phyloP scores from a whole-genome alignment of 2,329 filamentous ascomycete genomes.

The Colletotrichum aenigma region DNA sequence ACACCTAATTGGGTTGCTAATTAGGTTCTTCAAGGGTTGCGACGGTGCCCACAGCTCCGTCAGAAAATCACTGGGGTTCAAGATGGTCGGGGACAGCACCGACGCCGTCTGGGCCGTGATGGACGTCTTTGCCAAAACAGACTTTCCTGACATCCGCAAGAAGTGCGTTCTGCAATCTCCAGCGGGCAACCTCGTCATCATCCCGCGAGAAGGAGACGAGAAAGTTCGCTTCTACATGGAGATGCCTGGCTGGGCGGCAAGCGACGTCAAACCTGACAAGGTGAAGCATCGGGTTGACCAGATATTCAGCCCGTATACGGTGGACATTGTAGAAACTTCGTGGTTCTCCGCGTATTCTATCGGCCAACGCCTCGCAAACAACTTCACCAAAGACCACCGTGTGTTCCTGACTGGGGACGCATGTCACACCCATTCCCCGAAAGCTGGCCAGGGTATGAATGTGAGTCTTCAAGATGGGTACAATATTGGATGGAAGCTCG shows the following conservation, averaged over 20 bases:
- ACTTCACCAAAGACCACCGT: slow-evolving; percentile 68
- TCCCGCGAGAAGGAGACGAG: slow-evolving; percentile 65
- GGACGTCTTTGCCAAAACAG: slow-evolving; percentile 58
- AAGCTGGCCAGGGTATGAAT: slow-evolving; percentile 82
- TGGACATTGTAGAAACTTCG: slow-evolving; percentile 65
- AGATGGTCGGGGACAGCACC: slow-evolving; percentile 63
- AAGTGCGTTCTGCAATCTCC: slow-evolving; percentile 58
- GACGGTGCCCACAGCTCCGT: slow-evolving; percentile 58
- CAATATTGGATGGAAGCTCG: slow-evolving; percentile 96
- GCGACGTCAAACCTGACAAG: slow-evolving; percentile 54
- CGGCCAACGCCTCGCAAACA: slow-evolving; percentile 73
- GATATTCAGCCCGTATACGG: slow-evolving; percentile 60
- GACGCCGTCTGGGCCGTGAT: slow-evolving; percentile 64
- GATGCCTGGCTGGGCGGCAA: slow-evolving; percentile 52
- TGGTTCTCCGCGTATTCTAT: slow-evolving; percentile 82
- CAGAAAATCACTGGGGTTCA: slow-evolving; percentile 53
- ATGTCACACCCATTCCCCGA: slow-evolving; percentile 77
- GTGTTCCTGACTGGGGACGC: slow-evolving; percentile 79
- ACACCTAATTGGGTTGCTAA: accelerated
- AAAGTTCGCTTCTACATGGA: slow-evolving; percentile 73
- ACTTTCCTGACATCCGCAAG: slow-evolving; percentile 67
- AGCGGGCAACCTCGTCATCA: slow-evolving; percentile 66
- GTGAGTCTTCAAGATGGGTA: slow-evolving; percentile 80
- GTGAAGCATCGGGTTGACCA: slow-evolving; percentile 55
- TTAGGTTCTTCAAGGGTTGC: slow-evolving; percentile 27